phyloP scores from a whole-genome alignment of 495 filamentous ascomycete genomes.

The Pseudotulostoma volvatum region DNA sequence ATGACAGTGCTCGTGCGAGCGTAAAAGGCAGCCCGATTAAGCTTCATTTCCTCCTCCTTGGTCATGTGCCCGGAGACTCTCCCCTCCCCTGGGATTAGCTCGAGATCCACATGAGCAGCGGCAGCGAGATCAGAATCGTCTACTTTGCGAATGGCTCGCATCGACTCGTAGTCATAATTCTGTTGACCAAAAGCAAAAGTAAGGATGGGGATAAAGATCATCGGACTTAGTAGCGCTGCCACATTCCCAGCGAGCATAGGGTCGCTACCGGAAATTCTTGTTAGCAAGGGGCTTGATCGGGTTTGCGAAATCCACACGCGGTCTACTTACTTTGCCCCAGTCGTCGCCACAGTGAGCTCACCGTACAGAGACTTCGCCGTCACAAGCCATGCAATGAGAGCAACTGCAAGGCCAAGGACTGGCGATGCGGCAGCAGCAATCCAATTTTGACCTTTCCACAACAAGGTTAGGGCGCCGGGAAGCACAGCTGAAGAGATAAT shows the following conservation, averaged over 20 bases:
- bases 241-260: slow-evolving; percentile 84
- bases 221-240: slow-evolving; percentile 62
- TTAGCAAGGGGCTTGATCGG: too few species aligned
- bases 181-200: slow-evolving; percentile 58
- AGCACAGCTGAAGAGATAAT: slow-evolving; percentile 78
- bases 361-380: slow-evolving; percentile 69
- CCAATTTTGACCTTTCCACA: slow-evolving; percentile 75
- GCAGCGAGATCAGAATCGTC: slow-evolving; percentile 66
- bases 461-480: slow-evolving; percentile 61
- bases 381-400: slow-evolving; percentile 79
- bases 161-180: slow-evolving; percentile 80
- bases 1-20: slow-evolving; percentile 60
- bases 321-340: slow-evolving; percentile 57
- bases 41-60: slow-evolving; percentile 49
- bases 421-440: slow-evolving; percentile 61
- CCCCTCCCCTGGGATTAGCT: slow-evolving; percentile 44
- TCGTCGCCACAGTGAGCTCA: slow-evolving; percentile 52
- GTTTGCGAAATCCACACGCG: too few species aligned
- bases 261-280: slow-evolving; percentile 27
- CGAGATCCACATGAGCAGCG: slow-evolving; percentile 53
- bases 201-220: slow-evolving; percentile 63
- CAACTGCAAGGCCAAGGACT: slow-evolving; percentile 56
- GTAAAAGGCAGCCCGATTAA: slow-evolving; percentile 58
- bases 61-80: slow-evolving; percentile 17
- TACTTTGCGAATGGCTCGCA: slow-evolving; percentile 67